phyloP scores from a whole-genome alignment of 257 asterid genomes.

The Eustoma russellianum region DNA sequence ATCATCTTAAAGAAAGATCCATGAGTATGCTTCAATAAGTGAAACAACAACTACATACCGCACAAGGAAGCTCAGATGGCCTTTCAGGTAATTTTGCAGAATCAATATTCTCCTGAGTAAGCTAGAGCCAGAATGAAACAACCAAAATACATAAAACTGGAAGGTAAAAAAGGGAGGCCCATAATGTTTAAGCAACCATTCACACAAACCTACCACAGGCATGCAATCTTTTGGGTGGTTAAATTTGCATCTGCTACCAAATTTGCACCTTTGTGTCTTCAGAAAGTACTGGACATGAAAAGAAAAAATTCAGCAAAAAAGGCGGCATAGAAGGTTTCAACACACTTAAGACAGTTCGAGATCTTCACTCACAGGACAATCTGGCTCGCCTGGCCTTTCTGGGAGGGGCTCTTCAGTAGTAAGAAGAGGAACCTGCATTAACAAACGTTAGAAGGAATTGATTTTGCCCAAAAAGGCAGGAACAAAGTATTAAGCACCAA shows the following conservation, averaged over 20 bases:
- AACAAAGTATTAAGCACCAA: neutral
- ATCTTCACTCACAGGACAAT: conserved; percentile 80
- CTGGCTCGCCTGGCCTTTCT: conserved; percentile 81
- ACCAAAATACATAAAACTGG: neutral
- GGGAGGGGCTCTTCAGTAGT: conserved; percentile 62
- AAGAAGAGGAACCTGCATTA: conserved; percentile 53
- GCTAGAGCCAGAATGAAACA: conserved; percentile 47
- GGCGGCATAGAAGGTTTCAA: neutral
- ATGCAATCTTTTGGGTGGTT: conserved; percentile 78
- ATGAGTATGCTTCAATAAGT: conserved; percentile 12
- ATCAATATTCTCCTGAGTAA: conserved; percentile 39
- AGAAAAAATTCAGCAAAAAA: neutral
- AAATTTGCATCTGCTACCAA: conserved; percentile 78
- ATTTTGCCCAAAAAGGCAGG: conserved; percentile 2
- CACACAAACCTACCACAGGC: conserved; percentile 34
- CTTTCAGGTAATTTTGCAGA: conserved; percentile 66
- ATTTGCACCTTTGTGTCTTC: conserved; percentile 92
- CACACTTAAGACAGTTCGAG: neutral
- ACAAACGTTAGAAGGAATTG: conserved; percentile 8
- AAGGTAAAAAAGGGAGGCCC: conserved; percentile 6
- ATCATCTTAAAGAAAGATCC: conserved; percentile 8
- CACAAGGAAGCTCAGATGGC: conserved; percentile 89
- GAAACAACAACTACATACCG: conserved; percentile 46
- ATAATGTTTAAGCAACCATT: conserved; percentile 7
- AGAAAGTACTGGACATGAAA: conserved; percentile 53